Evolutionary conservation across 2,329 filamentous ascomycete species (phyloP), one percentile per base, ranked within the genome.

Genomic region (Penicillium sp.): DNA sequence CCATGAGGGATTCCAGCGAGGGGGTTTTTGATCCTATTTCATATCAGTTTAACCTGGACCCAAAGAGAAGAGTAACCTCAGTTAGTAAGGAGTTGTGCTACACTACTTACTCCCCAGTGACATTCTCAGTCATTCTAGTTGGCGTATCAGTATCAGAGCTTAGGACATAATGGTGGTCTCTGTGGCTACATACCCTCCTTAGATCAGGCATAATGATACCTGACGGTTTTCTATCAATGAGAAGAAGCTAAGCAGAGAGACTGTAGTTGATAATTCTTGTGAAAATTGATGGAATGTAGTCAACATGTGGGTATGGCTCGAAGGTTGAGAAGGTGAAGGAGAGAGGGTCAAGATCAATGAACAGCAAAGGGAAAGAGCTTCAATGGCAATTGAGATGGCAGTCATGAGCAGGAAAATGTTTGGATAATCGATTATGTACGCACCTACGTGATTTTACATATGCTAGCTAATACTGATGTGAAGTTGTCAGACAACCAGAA

Each of bases 21-120:
- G 14, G 62, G 59, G 19, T 61, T 63, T n/a, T 55, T 48, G 16
- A 63, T 63, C 11, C 62, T 63, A 42, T 36, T 7, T 6, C n/a
- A 14, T 40, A 25, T 38, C 49, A 44, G 52, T 33, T 22, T 19
- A 6, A 12, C 22, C 22, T 43, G 17, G 28, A 38, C 8, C 5
- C 14, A 10, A n/a, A 30, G n/a, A 12, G 4, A n/a, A 40, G 17
- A 28, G 11, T 16, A 2, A 14, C 19, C 3, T 37, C 4, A 31
- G 17, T 19, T 5, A 44, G 11, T 14, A 28, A 6, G 25, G 25
- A 44, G 19, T 12, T 6, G 5, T 22, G 33, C 33, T 43, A 5
- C 5, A 5, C 35, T 25, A 59, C 60, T 55, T 57, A 64, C 60
- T 61, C 60, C 4, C 54, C 61, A 4, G 56, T 58, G 12, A 60